Conservation (phyloP, 148 eudicot species). For the Camellia japonica region DNA sequence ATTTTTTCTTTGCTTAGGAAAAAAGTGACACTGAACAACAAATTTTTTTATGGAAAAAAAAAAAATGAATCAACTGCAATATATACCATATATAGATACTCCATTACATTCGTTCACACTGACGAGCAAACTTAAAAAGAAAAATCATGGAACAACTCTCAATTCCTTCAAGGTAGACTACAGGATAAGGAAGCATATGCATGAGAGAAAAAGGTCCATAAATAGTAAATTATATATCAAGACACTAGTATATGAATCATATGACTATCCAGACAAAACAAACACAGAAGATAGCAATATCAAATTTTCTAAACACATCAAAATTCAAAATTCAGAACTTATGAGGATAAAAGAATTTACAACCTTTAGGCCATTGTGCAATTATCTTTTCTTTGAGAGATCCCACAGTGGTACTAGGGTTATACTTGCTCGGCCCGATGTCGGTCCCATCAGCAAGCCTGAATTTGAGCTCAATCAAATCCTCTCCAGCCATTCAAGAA, state of each 20-base stretch:
- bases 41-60: neutral
- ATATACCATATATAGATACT: neutral
- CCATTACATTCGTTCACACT: neutral
- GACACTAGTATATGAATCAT: neutral
- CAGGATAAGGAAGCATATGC: neutral
- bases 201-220: neutral
- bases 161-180: neutral
- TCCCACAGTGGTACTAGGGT: constrained; percentile 59
- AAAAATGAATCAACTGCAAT: neutral
- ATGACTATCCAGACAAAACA: neutral
- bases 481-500: constrained; percentile 64
- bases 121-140: neutral
- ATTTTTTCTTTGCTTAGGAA: neutral
- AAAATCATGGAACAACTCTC: neutral
- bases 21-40: neutral
- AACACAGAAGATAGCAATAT: neutral
- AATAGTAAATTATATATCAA: neutral
- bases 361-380: constrained; percentile 88
- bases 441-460: constrained; percentile 86
- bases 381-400: constrained; percentile 73
- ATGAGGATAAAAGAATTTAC: neutral
- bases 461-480: constrained; percentile 71
- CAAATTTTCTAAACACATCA: neutral
- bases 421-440: constrained; percentile 71
- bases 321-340: neutral